Evolutionary conservation across 2,329 filamentous ascomycete genomes (phyloP).

Genomic region (Paracorniculantispora psalliotae): DNA sequence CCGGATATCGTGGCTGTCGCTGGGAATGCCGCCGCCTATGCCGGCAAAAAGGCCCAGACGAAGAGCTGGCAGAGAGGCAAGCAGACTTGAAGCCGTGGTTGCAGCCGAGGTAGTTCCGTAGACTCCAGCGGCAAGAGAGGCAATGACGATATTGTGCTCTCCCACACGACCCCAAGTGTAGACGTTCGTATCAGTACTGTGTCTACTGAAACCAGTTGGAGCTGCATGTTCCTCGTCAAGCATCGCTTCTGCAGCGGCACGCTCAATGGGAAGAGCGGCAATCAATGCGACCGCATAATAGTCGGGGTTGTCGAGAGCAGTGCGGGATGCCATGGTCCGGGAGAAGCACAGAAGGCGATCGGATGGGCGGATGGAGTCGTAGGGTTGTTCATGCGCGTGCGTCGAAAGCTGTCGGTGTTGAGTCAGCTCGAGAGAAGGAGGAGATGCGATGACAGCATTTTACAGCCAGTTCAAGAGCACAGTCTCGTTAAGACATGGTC

Average conservation of each 20-base stretch:
- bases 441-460: too few relatives aligned
- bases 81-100: slow-evolving; percentile 15
- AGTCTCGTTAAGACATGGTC: too few relatives aligned
- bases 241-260: slow-evolving; percentile 21
- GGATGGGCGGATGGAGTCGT: too few relatives aligned
- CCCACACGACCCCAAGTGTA: slow-evolving; percentile 23
- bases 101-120: slow-evolving; percentile 15
- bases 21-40: slow-evolving; percentile 15
- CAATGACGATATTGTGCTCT: slow-evolving; percentile 21
- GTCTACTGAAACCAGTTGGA: slow-evolving; percentile 9
- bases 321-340: too few relatives aligned
- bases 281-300: slow-evolving; percentile 15
- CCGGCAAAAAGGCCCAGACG: slow-evolving; percentile 17
- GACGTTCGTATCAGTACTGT: slow-evolving; percentile 20
- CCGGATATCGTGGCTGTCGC: slow-evolving; percentile 18
- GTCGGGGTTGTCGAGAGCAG: too few relatives aligned
- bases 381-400: too few relatives aligned
- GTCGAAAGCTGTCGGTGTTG: too few relatives aligned
- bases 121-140: slow-evolving; percentile 15
- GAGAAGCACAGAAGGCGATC: too few relatives aligned
- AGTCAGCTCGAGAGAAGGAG: too few relatives aligned
- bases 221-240: slow-evolving; percentile 22
- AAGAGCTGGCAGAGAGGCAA: slow-evolving; percentile 16
- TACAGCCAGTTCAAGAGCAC: too few relatives aligned
- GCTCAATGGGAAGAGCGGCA: slow-evolving; percentile 21